phyloP scores from a whole-genome alignment of 1,284 basidiomycete genomes.

The Polyporus tsugae region DNA sequence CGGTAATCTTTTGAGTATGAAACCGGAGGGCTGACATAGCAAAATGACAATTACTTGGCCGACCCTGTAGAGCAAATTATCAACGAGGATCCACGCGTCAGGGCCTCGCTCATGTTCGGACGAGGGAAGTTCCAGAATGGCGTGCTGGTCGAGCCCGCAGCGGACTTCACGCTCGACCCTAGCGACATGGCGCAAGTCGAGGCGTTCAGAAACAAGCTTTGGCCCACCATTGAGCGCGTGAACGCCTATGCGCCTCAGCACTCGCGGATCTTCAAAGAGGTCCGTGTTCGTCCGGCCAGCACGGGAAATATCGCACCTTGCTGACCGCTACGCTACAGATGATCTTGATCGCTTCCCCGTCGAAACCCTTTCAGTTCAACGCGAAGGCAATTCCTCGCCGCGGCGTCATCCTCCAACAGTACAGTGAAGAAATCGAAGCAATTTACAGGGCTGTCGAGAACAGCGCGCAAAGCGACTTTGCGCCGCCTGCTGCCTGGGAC shows the following conservation, averaged over 20 bases:
- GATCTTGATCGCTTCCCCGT: slow-evolving; percentile 39
- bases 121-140: slow-evolving; percentile 52
- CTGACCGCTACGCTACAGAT: slow-evolving; percentile 33
- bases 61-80: slow-evolving; percentile 47
- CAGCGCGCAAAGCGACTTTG: slow-evolving; percentile 31
- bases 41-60: too few relatives aligned
- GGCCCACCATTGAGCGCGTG: slow-evolving; percentile 46
- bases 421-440: slow-evolving; percentile 41
- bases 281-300: neutral
- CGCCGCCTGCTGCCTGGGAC: slow-evolving; percentile 37
- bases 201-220: slow-evolving; percentile 45
- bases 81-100: slow-evolving; percentile 45
- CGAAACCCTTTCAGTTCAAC: slow-evolving; percentile 44
- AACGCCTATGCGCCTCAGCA: slow-evolving; percentile 50
- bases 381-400: slow-evolving; percentile 44
- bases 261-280: slow-evolving; percentile 48
- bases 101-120: slow-evolving; percentile 48
- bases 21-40: too few relatives aligned
- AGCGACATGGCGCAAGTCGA: slow-evolving; percentile 40
- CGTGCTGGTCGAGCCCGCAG: slow-evolving; percentile 49
- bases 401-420: slow-evolving; percentile 40
- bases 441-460: slow-evolving; percentile 41
- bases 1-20: too few relatives aligned
- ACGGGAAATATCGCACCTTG: neutral
- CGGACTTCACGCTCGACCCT: slow-evolving; percentile 43